phyloP scores from a whole-genome alignment of 75 land plant genomes.

The Cryptomeria japonica region DNA sequence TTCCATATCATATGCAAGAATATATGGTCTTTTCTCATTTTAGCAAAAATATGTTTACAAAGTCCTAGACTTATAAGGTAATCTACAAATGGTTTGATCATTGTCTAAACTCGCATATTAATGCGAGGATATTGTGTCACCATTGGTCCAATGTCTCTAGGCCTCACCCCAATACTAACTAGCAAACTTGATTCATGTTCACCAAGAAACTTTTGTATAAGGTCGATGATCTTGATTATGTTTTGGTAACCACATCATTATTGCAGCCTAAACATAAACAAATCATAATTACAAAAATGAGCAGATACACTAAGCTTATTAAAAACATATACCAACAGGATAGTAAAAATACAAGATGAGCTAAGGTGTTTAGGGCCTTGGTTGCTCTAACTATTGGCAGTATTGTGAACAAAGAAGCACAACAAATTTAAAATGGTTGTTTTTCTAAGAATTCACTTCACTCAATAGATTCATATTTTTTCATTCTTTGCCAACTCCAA shows the following conservation, averaged over 20 bases:
- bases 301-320: background rate
- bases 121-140: constrained; percentile 70
- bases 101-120: constrained; percentile 79
- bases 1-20: constrained; percentile 69
- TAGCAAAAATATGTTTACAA: constrained; percentile 50
- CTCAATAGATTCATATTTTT: background rate
- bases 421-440: background rate
- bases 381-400: background rate
- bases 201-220: too few relatives aligned
- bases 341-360: background rate
- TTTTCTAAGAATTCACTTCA: background rate
- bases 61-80: constrained; percentile 62
- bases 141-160: constrained; percentile 79
- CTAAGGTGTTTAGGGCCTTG: background rate
- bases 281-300: background rate
- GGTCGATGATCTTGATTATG: too few relatives aligned
- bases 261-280: background rate
- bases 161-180: constrained; percentile 72
- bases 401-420: constrained; percentile 8
- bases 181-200: constrained; percentile 56
- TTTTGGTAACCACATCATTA: background rate
- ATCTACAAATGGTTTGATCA: constrained; percentile 69
- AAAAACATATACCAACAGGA: too few relatives aligned
- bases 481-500: constrained; percentile 7
- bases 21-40: constrained; percentile 56